Conservation (phyloP, 1,139 yeast genomes). For the Tardiomyces digboiensis region DNA sequence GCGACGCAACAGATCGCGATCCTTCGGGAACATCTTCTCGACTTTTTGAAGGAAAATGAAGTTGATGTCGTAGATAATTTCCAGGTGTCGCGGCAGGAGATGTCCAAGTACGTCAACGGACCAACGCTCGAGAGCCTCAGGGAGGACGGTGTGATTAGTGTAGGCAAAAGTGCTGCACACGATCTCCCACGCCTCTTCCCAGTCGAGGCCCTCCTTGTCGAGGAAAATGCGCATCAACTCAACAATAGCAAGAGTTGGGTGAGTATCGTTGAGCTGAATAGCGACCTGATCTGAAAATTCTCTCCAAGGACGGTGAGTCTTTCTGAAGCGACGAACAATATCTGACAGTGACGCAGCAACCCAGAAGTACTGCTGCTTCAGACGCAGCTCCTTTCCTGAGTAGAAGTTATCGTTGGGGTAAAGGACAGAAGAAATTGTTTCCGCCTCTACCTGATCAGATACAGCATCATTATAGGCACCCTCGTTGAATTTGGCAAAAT, state of each 20-base stretch:
- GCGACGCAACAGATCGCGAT: constrained; percentile 50
- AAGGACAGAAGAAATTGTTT: constrained; percentile 82
- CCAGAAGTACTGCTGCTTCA: constrained; percentile 97
- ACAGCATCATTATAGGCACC: constrained; percentile 90
- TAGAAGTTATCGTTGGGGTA: constrained; percentile 92
- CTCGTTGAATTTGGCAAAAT: constrained; percentile 81
- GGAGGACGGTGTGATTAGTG: constrained; percentile 93
- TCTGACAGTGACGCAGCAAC: constrained; percentile 91
- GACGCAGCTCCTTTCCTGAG: constrained; percentile 83
- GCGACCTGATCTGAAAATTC: constrained; percentile 84
- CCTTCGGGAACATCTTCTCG: constrained; percentile 62
- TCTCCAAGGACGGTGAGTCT: constrained; percentile 67
- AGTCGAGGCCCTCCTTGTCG: constrained; percentile 69
- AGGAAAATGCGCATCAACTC: constrained; percentile 82
- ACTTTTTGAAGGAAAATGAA: constrained; percentile 69
- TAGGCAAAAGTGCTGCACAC: constrained; percentile 79
- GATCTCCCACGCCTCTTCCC: constrained; percentile 83
- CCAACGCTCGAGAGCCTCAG: constrained; percentile 95
- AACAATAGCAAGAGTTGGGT: constrained; percentile 86
- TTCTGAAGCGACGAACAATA: constrained; percentile 83
- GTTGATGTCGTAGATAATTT: constrained; percentile 83
- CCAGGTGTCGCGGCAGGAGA: constrained; percentile 85
- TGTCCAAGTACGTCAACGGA: constrained; percentile 72
- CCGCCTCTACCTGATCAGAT: constrained; percentile 77
- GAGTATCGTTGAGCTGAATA: constrained; percentile 91